Evolutionary conservation across 2,329 filamentous ascomycete species (phyloP).

Genomic region (Tricladium varicosporioides): DNA sequence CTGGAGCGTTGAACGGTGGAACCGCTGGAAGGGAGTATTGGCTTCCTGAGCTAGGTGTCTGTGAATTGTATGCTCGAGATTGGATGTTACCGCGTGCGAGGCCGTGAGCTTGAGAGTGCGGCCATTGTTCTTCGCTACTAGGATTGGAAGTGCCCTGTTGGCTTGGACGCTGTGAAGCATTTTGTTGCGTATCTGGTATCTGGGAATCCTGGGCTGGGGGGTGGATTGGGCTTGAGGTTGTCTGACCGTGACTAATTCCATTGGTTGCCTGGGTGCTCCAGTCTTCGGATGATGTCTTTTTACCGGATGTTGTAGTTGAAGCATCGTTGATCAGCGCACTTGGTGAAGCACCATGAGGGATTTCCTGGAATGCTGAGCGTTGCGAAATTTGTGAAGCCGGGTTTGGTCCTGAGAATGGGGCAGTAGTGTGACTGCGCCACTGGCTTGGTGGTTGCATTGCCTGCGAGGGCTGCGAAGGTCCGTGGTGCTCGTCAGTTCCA

Average conservation of each 20-base stretch:
- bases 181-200: constrained; percentile 51
- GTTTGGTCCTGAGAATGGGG: constrained; percentile 33
- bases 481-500: constrained; percentile 43
- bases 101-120: constrained; percentile 56
- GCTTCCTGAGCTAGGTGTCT: constrained; percentile 31
- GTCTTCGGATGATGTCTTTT: constrained; percentile 66
- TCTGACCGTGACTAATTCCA: constrained; percentile 42
- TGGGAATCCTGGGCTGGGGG: constrained; percentile 29
- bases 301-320: constrained; percentile 80
- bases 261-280: constrained; percentile 73
- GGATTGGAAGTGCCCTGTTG: constrained; percentile 32
- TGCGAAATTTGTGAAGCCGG: constrained; percentile 60
- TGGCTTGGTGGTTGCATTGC: constrained; percentile 49
- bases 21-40: constrained; percentile 35
- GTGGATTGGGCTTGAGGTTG: constrained; percentile 28
- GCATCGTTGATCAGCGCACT: constrained; percentile 74
- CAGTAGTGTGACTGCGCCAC: constrained; percentile 41
- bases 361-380: constrained; percentile 53
- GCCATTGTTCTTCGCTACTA: constrained; percentile 54
- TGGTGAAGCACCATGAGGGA: constrained; percentile 57
- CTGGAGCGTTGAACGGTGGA: constrained; percentile 38
- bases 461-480: constrained; percentile 38
- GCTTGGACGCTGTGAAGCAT: constrained; percentile 22
- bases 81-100: constrained; percentile 41
- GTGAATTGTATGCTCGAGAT: constrained; percentile 28